Conservation (phyloP, 768 basidiomycete species). For the Cystobasidium ongulense region DNA sequence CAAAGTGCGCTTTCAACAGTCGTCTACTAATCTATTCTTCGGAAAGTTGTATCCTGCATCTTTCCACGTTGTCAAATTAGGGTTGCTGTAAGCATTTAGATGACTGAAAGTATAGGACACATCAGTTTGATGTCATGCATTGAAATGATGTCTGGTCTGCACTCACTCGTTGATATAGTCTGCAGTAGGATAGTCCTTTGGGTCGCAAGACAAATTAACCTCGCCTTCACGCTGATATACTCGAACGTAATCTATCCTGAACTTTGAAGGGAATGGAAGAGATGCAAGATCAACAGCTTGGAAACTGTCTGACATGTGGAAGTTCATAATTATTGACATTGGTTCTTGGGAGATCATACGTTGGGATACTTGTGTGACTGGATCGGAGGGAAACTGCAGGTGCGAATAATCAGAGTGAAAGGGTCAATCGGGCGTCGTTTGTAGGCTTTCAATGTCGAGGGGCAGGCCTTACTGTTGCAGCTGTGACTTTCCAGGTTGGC, state of each 20-base stretch:
- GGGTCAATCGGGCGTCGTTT: no score
- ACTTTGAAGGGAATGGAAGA: slow-evolving; percentile 62
- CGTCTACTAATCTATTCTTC: slow-evolving; percentile 33
- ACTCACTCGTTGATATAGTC: slow-evolving; percentile 58
- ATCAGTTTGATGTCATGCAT: background rate
- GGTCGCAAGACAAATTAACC: slow-evolving; percentile 52
- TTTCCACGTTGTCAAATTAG: slow-evolving; percentile 41
- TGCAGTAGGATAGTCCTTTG: slow-evolving; percentile 52
- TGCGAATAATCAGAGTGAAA: no score
- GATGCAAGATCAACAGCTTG: slow-evolving; percentile 54
- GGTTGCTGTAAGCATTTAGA: slow-evolving; percentile 69
- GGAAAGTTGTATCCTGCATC: slow-evolving; percentile 33
- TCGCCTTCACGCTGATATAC: slow-evolving; percentile 70
- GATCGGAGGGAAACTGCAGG: slow-evolving; percentile 56
- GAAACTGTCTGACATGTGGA: slow-evolving; percentile 33
- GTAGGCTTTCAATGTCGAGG: no score
- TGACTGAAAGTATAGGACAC: slow-evolving; percentile 45
- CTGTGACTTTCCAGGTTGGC: slow-evolving; percentile 62
- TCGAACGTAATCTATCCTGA: slow-evolving; percentile 79
- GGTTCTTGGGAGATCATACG: slow-evolving; percentile 79
- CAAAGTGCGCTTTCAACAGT: slow-evolving; percentile 18
- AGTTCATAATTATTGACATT: slow-evolving; percentile 33
- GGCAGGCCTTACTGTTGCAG: slow-evolving; percentile 50
- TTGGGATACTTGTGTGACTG: slow-evolving; percentile 53
- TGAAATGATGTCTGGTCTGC: background rate